phyloP scores from a whole-genome alignment of 179 eudicot species.

The Nepenthes alata region DNA sequence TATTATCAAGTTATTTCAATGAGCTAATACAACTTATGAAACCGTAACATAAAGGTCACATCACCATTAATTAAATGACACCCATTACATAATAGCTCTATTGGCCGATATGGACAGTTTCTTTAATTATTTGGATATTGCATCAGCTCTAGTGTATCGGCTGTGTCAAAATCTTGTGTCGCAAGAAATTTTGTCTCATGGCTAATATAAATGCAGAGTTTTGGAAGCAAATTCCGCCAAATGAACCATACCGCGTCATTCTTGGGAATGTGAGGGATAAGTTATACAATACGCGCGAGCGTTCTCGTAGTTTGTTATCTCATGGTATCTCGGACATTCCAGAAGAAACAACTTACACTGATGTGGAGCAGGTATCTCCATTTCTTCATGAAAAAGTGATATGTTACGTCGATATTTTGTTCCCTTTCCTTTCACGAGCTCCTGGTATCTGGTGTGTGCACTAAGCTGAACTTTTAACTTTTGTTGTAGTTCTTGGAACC shows the following conservation, averaged over 20 bases:
- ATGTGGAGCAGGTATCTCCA: constrained; percentile 57
- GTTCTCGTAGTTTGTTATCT: constrained; percentile 71
- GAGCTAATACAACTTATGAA: no score
- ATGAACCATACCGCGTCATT: constrained; percentile 84
- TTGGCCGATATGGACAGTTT: no score
- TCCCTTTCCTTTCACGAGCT: not conserved
- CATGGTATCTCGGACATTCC: constrained; percentile 72
- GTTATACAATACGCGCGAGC: constrained; percentile 80
- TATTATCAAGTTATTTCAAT: no score
- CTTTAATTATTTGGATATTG: no score
- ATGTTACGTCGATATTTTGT: not conserved
- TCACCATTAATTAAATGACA: no score
- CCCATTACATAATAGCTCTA: no score
- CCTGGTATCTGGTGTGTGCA: not conserved
- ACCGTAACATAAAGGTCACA: no score
- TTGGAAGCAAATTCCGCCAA: constrained; percentile 86
- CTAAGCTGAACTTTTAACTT: constrained; percentile 9
- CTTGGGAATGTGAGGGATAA: constrained; percentile 92
- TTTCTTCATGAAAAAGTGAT: not conserved
- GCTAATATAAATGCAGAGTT: constrained; percentile 45
- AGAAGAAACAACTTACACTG: constrained; percentile 68
- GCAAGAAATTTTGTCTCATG: no score
- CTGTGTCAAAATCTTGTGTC: not conserved
- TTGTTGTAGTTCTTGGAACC: constrained; percentile 71
- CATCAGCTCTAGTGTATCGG: no score